Evolutionary conservation across 2,329 filamentous ascomycete genomes (phyloP), one percentile per base, ranked within the genome.

Genomic region (Colletotrichum spaethianum): DNA sequence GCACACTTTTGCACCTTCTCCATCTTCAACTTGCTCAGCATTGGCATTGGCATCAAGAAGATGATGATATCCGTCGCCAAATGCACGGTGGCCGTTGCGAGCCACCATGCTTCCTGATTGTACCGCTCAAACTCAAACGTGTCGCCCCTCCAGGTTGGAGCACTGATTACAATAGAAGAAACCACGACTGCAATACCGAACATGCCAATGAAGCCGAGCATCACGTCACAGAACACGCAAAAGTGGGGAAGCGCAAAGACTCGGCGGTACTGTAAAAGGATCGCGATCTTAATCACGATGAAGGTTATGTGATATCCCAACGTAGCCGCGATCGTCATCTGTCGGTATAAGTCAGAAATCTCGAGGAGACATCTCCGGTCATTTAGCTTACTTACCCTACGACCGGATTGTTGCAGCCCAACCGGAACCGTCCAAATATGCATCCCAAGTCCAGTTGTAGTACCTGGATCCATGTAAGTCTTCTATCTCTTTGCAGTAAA

Each of bases 1-100:
- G 59, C 70, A 4, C 23, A 14, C 33, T 48, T 72, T 26, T 56
- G 65, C 44, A 33, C 20, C n/a, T 11, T 53, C 26, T 46, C 57
- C 14, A 72, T n/a, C n/a, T 53, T 68, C n/a, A 72, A 12, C 33
- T 18, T 57, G 26, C 42, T 60, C 11, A 70, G 16, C 36, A 72
- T 23, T 6, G 70, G 70, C 1, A 72, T 59, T 2, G 70, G 70
- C 70, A 72, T 69, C n/a, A 63, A 14, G 16, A 72, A 63, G 28
- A 72, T 69, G 44, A 72, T 42, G n/a, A 72, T 53, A 26, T 72
- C 70, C 8, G 64, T 72, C 23, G 46, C 36, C 31, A 72, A 31
- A 55, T 69, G 64, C 7, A 72, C 66, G 5, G 20, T 16, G 12
- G 64, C 40, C 1, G 70, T 70, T 14, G 40, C 65, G 2, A 64